These are phyloP conservation scores for Plantago ovata DNA, from an alignment of 257 asterid genomes.

Conservation along the genomic window DNA sequence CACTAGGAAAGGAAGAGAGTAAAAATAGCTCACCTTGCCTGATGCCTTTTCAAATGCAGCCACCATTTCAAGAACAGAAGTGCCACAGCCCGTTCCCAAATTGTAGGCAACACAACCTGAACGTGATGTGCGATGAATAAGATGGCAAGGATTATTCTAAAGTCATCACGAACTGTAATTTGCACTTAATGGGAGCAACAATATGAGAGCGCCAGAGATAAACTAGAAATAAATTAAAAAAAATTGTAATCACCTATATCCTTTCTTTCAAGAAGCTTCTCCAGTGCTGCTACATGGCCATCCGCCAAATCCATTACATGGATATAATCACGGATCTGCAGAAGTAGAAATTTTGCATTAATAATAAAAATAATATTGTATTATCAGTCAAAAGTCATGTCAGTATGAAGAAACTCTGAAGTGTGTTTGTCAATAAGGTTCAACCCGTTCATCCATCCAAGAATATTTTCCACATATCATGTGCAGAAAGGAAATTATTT, in stretches of 20 bases:
- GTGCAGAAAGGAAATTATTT: too few relatives aligned
- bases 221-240: background rate
- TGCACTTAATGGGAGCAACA: background rate
- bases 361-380: too few relatives aligned
- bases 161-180: background rate
- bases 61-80: slow-evolving; percentile 93
- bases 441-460: too few relatives aligned
- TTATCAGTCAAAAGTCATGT: too few relatives aligned
- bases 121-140: background rate
- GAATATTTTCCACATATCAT: too few relatives aligned
- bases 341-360: slow-evolving; percentile 10
- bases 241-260: slow-evolving; percentile 42
- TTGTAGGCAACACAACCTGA: slow-evolving; percentile 86
- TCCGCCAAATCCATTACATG: slow-evolving; percentile 99
- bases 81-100: slow-evolving; percentile 88
- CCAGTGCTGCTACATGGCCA: slow-evolving; percentile 86
- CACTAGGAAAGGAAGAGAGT: background rate
- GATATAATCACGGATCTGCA: slow-evolving; percentile 88
- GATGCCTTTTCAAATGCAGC: slow-evolving; percentile 82
- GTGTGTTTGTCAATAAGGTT: too few relatives aligned
- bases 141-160: background rate
- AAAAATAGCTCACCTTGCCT: slow-evolving; percentile 48
- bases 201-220: background rate
- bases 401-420: background rate
- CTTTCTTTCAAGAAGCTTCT: slow-evolving; percentile 59